Evolutionary conservation across 108 stramenopile genomes (phyloP).

Genomic region (Skeletonema costatum): DNA sequence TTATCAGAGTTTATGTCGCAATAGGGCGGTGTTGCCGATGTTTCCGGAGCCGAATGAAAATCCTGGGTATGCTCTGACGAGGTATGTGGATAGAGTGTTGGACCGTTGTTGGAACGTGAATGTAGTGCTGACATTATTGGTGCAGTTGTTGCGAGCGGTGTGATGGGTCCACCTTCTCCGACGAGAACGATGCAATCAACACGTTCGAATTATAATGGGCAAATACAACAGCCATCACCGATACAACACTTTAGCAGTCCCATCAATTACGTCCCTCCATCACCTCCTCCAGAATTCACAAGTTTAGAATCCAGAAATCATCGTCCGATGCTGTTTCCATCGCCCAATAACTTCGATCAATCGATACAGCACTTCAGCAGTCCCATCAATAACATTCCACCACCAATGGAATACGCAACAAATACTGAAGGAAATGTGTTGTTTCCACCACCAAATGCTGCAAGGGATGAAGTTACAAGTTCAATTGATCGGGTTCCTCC

Average conservation of each 20-base stretch:
- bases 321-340: neutral
- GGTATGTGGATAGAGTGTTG: constrained; percentile 31
- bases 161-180: neutral
- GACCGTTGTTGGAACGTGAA: constrained; percentile 27
- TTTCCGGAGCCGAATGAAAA: constrained; percentile 46
- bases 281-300: neutral
- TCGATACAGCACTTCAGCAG: neutral
- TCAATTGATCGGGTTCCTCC: neutral
- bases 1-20: constrained; percentile 9
- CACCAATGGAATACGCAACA: neutral
- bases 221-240: neutral
- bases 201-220: neutral
- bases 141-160: neutral
- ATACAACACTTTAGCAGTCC: neutral
- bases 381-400: neutral
- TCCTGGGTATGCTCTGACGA: constrained; percentile 20
- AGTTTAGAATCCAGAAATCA: neutral
- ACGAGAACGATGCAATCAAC: neutral
- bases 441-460: neutral
- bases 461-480: neutral
- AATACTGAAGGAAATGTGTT: neutral
- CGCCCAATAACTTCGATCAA: neutral
- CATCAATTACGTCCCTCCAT: neutral
- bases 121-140: neutral
- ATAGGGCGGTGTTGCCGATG: constrained; percentile 28